Percentiles rank a stretch among this genome's conserved stretches.
Evolutionary conservation across 768 basidiomycete species (phyloP).

Genomic region (Boletus sp.): DNA sequence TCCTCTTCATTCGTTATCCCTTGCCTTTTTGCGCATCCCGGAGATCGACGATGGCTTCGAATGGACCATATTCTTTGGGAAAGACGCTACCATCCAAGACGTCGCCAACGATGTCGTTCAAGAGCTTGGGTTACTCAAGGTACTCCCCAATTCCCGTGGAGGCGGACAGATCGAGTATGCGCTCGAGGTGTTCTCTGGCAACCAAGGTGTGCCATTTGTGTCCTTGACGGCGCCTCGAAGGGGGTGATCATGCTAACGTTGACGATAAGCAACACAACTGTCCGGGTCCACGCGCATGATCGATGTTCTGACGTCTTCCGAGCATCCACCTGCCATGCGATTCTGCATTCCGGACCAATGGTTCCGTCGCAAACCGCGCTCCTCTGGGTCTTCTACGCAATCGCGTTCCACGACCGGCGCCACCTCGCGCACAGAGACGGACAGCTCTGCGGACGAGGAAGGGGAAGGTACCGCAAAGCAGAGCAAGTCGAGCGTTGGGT

Average conservation of each 20-base stretch:
- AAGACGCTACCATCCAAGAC: slow-evolving; percentile 52
- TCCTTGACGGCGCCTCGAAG: neutral
- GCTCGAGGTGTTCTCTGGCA: slow-evolving; percentile 59
- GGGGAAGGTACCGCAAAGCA: slow-evolving; percentile 65
- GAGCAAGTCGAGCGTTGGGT: slow-evolving; percentile 31
- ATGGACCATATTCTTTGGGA: slow-evolving; percentile 65
- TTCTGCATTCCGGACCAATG: slow-evolving; percentile 79
- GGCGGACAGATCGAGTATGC: slow-evolving; percentile 66
- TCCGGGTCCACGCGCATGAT: slow-evolving; percentile 11
- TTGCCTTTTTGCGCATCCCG: slow-evolving; percentile 66
- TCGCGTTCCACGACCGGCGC: slow-evolving; percentile 55
- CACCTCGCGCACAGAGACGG: neutral
- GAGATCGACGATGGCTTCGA: slow-evolving; percentile 73
- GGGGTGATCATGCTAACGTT: neutral
- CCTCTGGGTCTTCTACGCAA: slow-evolving; percentile 36
- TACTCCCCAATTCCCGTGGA: slow-evolving; percentile 64
- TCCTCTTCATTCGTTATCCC: slow-evolving; percentile 49
- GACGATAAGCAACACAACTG: slow-evolving; percentile 14
- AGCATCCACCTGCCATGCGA: slow-evolving; percentile 37
- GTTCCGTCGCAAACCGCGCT: slow-evolving; percentile 68
- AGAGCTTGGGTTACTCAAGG: slow-evolving; percentile 69
- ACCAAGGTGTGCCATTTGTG: slow-evolving; percentile 43
- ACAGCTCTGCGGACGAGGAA: slow-evolving; percentile 36
- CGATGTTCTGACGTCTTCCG: slow-evolving; percentile 14
- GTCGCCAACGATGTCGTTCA: slow-evolving; percentile 50